Conservation (phyloP, 805 yeast species). For the Helenozyma rhizophorensis region DNA sequence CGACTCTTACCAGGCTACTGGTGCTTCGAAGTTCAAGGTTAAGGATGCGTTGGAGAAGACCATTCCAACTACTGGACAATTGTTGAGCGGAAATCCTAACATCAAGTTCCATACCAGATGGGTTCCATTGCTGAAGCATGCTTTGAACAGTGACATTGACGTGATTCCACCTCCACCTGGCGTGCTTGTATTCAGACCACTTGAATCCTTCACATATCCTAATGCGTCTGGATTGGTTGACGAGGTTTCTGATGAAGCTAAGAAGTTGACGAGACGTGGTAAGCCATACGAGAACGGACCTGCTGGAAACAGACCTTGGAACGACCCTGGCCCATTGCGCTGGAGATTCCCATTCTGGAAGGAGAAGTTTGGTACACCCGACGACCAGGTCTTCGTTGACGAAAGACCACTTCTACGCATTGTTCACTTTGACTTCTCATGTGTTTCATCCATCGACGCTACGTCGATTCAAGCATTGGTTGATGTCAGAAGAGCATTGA, state of each 20-base stretch:
- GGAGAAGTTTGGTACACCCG: slow-evolving; percentile 13
- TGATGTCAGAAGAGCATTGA: slow-evolving; percentile 69
- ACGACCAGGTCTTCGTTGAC: slow-evolving; percentile 27
- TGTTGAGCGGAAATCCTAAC: slow-evolving; percentile 25
- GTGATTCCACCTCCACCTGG: slow-evolving; percentile 87
- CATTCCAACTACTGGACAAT: slow-evolving; percentile 18
- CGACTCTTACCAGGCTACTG: slow-evolving; percentile 22
- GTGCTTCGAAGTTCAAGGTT: slow-evolving; percentile 18
- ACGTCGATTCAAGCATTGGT: slow-evolving; percentile 76
- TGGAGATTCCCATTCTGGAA: slow-evolving; percentile 31
- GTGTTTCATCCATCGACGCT: slow-evolving; percentile 70
- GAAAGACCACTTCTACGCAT: slow-evolving; percentile 64
- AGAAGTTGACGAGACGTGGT: slow-evolving; percentile 58
- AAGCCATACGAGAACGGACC: slow-evolving; percentile 31
- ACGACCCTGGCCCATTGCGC: slow-evolving; percentile 69
- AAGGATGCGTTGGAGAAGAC: slow-evolving; percentile 12
- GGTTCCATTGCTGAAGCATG: slow-evolving; percentile 56
- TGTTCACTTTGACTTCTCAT: slow-evolving; percentile 76
- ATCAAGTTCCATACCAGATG: slow-evolving; percentile 55
- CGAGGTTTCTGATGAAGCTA: slow-evolving; percentile 61
- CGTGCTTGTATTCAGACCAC: slow-evolving; percentile 76
- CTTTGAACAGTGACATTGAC: slow-evolving; percentile 51
- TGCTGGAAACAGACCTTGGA: slow-evolving; percentile 80
- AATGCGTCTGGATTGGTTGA: slow-evolving; percentile 76
- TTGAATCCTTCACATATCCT: slow-evolving; percentile 78